These are phyloP conservation scores for Leccinum glutinopallens DNA, from an alignment of 1,284 basidiomycete genomes.

Conservation along the genomic window DNA sequence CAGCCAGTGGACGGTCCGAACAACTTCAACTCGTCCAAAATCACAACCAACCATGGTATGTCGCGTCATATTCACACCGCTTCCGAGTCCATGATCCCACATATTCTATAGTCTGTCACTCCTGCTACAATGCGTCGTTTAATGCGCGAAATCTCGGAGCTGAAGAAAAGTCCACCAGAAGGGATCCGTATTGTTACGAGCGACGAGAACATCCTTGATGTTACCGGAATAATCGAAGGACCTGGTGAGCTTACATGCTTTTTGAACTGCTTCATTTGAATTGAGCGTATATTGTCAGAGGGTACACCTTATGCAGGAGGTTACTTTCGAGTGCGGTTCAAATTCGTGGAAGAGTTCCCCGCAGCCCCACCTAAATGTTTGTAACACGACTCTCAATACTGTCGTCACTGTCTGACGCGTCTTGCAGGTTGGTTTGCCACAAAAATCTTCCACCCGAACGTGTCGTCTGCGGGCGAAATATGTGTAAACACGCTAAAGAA, in stretches of 20 bases:
- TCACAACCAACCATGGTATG: conserved; percentile 29
- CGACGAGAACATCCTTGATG: conserved; percentile 84
- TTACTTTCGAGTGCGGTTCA: conserved; percentile 87
- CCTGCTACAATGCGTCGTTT: conserved; percentile 71
- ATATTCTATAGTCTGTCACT: conserved; percentile 40
- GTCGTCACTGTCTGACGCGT: conserved; percentile 13
- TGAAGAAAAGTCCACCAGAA: conserved; percentile 81
- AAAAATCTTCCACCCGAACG: conserved; percentile 97
- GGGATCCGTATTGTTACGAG: conserved; percentile 83
- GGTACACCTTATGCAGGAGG: conserved; percentile 92
- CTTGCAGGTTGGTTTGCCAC: conserved; percentile 81
- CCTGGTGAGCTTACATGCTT: conserved; percentile 56
- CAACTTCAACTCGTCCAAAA: conserved; percentile 14
- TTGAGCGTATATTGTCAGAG: conserved; percentile 47
- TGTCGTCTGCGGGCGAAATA: conserved; percentile 88
- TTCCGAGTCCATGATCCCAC: background rate
- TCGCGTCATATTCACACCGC: conserved; percentile 2
- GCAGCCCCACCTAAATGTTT: conserved; percentile 89
- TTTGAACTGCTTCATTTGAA: conserved; percentile 16
- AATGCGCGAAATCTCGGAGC: conserved; percentile 81
- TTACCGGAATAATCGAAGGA: conserved; percentile 78
- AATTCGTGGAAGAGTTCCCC: conserved; percentile 89
- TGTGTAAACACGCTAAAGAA: conserved; percentile 98
- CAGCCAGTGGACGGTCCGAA: conserved; percentile 20
- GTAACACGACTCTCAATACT: conserved; percentile 32